Conservation (phyloP, 495 filamentous ascomycete species). For the Copromyces sp. region DNA sequence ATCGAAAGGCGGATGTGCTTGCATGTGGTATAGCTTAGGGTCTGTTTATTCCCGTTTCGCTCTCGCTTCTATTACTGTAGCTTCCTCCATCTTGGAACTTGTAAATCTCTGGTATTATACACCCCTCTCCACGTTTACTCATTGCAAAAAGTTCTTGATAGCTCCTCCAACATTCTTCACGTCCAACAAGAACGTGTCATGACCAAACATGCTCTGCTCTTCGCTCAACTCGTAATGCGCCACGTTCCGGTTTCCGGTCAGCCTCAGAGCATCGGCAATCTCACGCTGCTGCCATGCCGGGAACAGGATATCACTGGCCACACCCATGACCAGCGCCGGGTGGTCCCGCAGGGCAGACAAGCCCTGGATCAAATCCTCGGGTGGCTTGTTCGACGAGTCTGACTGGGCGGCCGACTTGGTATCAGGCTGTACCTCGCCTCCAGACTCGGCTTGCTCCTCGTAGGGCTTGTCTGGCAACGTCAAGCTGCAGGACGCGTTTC, state of each 20-base stretch:
- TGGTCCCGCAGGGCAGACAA: slow-evolving; percentile 61
- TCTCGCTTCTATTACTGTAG: neutral
- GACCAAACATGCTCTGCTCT: slow-evolving; percentile 85
- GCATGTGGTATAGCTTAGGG: neutral
- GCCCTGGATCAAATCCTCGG: slow-evolving; percentile 69
- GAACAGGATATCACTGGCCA: slow-evolving; percentile 93
- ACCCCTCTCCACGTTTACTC: neutral
- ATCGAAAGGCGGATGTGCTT: neutral
- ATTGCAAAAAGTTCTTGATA: slow-evolving; percentile 66
- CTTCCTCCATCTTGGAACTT: neutral
- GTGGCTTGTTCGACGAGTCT: slow-evolving; percentile 36
- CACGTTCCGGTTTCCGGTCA: slow-evolving; percentile 65
- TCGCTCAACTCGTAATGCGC: slow-evolving; percentile 86
- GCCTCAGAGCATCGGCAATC: slow-evolving; percentile 72
- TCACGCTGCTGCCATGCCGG: slow-evolving; percentile 98
- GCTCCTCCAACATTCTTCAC: slow-evolving; percentile 82
- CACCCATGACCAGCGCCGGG: slow-evolving; percentile 80
- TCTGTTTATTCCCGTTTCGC: neutral
- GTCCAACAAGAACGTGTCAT: slow-evolving; percentile 94
- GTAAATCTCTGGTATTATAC: neutral
- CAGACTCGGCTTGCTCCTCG: slow-evolving; percentile 51
- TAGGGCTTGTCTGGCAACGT: slow-evolving; percentile 79
- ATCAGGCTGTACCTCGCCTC: slow-evolving; percentile 5
- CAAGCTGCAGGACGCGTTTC: slow-evolving; percentile 58
- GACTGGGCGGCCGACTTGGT: neutral